These are phyloP conservation scores for Phaeomoniella chlamydospora DNA, from an alignment of 2,329 filamentous ascomycete genomes.

Conservation along the genomic window DNA sequence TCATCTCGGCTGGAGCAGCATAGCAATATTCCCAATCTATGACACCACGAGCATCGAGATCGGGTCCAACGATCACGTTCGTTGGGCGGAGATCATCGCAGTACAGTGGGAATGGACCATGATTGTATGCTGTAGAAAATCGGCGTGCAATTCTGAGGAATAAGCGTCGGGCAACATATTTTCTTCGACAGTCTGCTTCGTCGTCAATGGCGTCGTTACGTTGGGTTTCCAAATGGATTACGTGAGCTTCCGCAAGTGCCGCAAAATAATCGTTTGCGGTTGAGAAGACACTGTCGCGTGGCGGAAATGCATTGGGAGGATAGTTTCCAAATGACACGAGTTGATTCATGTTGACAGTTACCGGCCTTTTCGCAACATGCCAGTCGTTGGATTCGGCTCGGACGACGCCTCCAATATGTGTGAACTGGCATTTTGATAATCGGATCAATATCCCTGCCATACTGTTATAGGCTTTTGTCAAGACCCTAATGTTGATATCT, in stretches of 20 bases:
- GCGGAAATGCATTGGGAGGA: constrained; percentile 8
- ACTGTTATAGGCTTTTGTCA: constrained; percentile 11
- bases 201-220: constrained; percentile 15
- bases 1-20: constrained; percentile 11
- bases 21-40: constrained; percentile 16
- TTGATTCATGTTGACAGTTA: constrained; percentile 2
- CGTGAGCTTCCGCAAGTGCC: constrained; percentile 12
- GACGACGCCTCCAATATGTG: constrained; percentile 11
- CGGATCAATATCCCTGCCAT: constrained; percentile 14
- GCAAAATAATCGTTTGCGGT: constrained; percentile 15
- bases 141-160: constrained; percentile 8
- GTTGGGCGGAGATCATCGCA: constrained; percentile 10
- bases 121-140: constrained; percentile 1
- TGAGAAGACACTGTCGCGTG: constrained; percentile 6
- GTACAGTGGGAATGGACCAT: constrained; percentile 13
- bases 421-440: constrained; percentile 13
- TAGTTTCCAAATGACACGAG: constrained; percentile 13
- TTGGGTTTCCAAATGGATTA: constrained; percentile 14
- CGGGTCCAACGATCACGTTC: constrained; percentile 10
- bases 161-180: constrained; percentile 14
- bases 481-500: constrained; percentile 7
- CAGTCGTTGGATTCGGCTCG: neutral
- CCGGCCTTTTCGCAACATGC: constrained; percentile 1
- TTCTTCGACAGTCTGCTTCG: constrained; percentile 24
- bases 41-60: constrained; percentile 13